Conservation (phyloP, 768 basidiomycete genomes). For the Pleurotus platypus region DNA sequence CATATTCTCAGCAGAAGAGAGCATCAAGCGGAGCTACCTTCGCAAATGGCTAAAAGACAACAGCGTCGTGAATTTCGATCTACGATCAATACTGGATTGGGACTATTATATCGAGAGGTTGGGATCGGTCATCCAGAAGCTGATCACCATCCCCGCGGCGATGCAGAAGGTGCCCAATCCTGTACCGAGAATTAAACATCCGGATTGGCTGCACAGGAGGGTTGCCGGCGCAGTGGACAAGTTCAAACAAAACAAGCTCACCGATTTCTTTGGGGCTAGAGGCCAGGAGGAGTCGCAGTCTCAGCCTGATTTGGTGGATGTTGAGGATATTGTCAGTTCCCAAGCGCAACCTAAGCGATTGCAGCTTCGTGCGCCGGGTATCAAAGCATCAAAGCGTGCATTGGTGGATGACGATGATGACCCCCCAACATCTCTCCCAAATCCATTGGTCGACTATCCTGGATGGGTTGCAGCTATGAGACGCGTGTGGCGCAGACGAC, state of each 20-base stretch:
- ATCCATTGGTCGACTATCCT: slow-evolving; percentile 62
- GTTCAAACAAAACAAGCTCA: slow-evolving; percentile 97
- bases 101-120: slow-evolving; percentile 96
- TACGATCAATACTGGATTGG: slow-evolving; percentile 96
- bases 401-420: slow-evolving; percentile 37
- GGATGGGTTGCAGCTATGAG: slow-evolving; percentile 78
- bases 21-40: slow-evolving; percentile 84
- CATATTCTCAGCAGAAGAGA: slow-evolving; percentile 95
- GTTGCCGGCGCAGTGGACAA: slow-evolving; percentile 90
- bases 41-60: slow-evolving; percentile 98
- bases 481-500: slow-evolving; percentile 68
- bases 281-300: slow-evolving; percentile 18
- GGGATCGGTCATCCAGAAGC: slow-evolving; percentile 96
- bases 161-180: slow-evolving; percentile 98
- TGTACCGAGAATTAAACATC: slow-evolving; percentile 92
- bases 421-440: slow-evolving; percentile 43
- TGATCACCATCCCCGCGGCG: slow-evolving; percentile 98
- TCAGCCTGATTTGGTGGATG: slow-evolving; percentile 42
- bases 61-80: slow-evolving; percentile 79
- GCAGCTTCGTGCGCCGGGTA: slow-evolving; percentile 49
- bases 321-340: slow-evolving; percentile 54
- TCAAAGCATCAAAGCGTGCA: slow-evolving; percentile 31
- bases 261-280: slow-evolving; percentile 76
- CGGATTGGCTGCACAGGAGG: slow-evolving; percentile 93
- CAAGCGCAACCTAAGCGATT: slow-evolving; percentile 17